phyloP scores from a whole-genome alignment of 139 green algal species.

The Chlorella sp. region DNA sequence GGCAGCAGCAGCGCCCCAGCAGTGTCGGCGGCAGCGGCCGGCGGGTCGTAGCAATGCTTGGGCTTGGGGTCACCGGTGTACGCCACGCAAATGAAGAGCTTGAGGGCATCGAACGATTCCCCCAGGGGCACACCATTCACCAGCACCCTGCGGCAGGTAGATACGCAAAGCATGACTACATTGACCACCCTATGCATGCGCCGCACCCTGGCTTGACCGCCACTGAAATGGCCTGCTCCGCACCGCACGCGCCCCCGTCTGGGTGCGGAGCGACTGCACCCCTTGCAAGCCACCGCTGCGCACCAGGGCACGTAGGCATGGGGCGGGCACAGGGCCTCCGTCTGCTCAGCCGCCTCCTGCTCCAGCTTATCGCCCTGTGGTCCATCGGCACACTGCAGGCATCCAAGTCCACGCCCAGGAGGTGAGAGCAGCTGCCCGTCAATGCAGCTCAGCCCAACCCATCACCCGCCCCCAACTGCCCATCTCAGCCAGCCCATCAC shows the following conservation, averaged over 20 bases:
- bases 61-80: constrained; percentile 27
- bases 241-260: too few relatives aligned
- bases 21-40: neutral
- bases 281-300: neutral
- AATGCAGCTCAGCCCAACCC: too few relatives aligned
- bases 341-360: constrained; percentile 24
- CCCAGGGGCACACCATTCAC: constrained; percentile 48
- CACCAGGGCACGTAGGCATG: constrained; percentile 26
- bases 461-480: too few relatives aligned
- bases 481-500: too few relatives aligned
- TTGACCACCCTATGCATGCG: too few relatives aligned
- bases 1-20: too few relatives aligned
- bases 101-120: constrained; percentile 26
- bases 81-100: constrained; percentile 43
- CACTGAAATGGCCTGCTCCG: too few relatives aligned
- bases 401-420: too few relatives aligned
- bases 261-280: too few relatives aligned
- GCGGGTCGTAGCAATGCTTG: constrained; percentile 5
- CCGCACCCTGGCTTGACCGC: too few relatives aligned
- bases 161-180: neutral
- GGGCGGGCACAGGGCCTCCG: constrained; percentile 30
- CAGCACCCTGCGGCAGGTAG: constrained; percentile 32
- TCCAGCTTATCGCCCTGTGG: constrained; percentile 30
- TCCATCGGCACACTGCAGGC: constrained; percentile 36
- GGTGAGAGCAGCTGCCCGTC: too few relatives aligned